Base-by-base conservation (phyloP, 257 asterid species). In the Przewalskia tangutica region DNA sequence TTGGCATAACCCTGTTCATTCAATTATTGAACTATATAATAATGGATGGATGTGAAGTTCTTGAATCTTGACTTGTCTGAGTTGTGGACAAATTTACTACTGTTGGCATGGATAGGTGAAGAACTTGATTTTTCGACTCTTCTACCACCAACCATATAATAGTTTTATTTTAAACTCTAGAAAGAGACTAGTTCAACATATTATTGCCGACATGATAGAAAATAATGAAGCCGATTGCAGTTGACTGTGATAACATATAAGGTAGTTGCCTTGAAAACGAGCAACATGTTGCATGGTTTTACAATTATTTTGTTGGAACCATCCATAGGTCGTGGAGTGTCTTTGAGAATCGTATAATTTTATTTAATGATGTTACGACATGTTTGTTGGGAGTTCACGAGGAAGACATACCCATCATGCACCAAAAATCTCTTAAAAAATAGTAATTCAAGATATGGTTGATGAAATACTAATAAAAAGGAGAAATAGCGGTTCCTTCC, bases 151-250 rank as follows among this genome's bases (percentile, higher is more conserved):
- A 63, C 70, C 82, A 79, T 79, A 13, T 38, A 66, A 3, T 36
- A 14, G 7, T 36, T 66, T 4, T 36, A 23, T 48, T 23, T 79
- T 79, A 5, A 59, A 27, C 79, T 50, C 62, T 23, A 23, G 42
- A 73, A 48, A 48, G 8, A 8, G 62, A 23, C 62, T 55, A 71
- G 18, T 73, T 73, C 79, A 12, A 79, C 9, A 48, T 59, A 56
- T 79, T 46, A 60, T 63, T 79, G 73, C 82, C 82, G 51, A 38
- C 70, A 42, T 59, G 60, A 68, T 32, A 20, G 81, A 32, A 58
- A 79, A 79, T 60, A 59, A 79, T 79, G 73, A 79, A 79, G 73
- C 46, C 20, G 67, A 79, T 23, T 79, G 46, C 59, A 59, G 75
- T 42, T 73, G 79, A 73, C 62, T 73, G 44, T 23, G 8, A 9